Evolutionary conservation across 2,329 filamentous ascomycete genomes (phyloP).

Genomic region (Neoascochyta sp.): DNA sequence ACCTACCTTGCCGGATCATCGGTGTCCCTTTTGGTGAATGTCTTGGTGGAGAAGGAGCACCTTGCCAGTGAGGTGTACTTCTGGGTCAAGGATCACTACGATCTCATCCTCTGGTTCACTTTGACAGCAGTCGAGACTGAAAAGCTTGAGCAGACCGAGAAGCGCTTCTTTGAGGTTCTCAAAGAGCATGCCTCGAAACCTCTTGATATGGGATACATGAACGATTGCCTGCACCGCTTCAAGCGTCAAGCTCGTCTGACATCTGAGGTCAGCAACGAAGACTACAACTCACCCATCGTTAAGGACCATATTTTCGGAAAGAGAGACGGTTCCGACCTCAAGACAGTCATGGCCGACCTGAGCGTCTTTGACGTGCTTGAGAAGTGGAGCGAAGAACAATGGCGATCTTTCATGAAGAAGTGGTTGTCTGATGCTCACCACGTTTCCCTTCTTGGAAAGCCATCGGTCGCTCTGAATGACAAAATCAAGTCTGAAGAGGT

Average conservation of each 20-base stretch:
- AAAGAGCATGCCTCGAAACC: slow-evolving; percentile 75
- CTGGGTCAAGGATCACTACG: slow-evolving; percentile 73
- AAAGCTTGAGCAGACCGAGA: slow-evolving; percentile 78
- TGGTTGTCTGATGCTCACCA: slow-evolving; percentile 85
- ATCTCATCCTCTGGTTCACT: slow-evolving; percentile 79
- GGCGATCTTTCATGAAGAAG: slow-evolving; percentile 75
- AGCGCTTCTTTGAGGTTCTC: slow-evolving; percentile 78
- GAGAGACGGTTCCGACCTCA: slow-evolving; percentile 63
- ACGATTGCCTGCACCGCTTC: slow-evolving; percentile 80
- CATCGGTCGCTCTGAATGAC: slow-evolving; percentile 73
- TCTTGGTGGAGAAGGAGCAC: slow-evolving; percentile 88
- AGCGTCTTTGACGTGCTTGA: slow-evolving; percentile 64
- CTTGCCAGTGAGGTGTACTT: slow-evolving; percentile 82
- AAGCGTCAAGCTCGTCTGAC: slow-evolving; percentile 77
- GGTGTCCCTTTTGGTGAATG: slow-evolving; percentile 85
- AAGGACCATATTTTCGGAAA: slow-evolving; percentile 88
- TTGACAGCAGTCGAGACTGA: slow-evolving; percentile 83
- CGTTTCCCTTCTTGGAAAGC: slow-evolving; percentile 82
- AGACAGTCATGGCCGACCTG: slow-evolving; percentile 40
- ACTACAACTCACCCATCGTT: slow-evolving; percentile 82
- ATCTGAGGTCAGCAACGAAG: slow-evolving; percentile 74
- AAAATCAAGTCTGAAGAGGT: slow-evolving; percentile 80
- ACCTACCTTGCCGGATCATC: slow-evolving; percentile 91
- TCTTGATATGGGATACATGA: slow-evolving; percentile 85
- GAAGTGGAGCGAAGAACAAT: slow-evolving; percentile 77